Evolutionary conservation across 2,329 filamentous ascomycete species (phyloP).

Genomic region (Fusarium denticulatum): DNA sequence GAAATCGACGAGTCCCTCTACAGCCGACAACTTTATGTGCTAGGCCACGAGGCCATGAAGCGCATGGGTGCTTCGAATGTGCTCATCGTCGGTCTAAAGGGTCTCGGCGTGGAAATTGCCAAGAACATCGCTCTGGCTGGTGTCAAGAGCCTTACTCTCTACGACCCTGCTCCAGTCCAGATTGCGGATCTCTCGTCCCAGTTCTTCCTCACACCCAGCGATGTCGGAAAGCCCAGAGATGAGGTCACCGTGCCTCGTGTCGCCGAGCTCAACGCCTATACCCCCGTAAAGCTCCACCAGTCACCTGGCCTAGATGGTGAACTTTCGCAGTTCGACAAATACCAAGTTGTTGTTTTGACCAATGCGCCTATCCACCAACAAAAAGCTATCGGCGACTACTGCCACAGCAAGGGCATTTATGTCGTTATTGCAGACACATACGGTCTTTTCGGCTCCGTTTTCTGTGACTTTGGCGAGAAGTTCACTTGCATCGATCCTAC

Average conservation of each 20-base stretch:
- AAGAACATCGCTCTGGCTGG: conserved; percentile 98
- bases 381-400: conserved; percentile 87
- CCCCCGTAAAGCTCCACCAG: conserved; percentile 83
- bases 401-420: conserved; percentile 92
- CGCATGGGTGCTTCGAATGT: conserved; percentile 97
- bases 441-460: conserved; percentile 93
- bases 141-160: conserved; percentile 95
- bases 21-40: conserved; percentile 77
- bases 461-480: conserved; percentile 96
- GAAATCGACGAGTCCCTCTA: conserved; percentile 80
- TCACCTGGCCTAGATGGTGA: conserved; percentile 75
- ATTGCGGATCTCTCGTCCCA: conserved; percentile 94
- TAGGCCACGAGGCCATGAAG: conserved; percentile 91
- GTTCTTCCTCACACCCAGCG: conserved; percentile 90
- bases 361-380: conserved; percentile 84
- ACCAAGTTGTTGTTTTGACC: conserved; percentile 92
- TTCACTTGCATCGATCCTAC: conserved; percentile 92
- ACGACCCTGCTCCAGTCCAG: conserved; percentile 85
- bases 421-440: conserved; percentile 89
- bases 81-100: conserved; percentile 89
- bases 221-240: conserved; percentile 92
- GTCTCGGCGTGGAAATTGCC: conserved; percentile 95
- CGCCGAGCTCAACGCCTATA: conserved; percentile 95
- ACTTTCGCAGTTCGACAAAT: conserved; percentile 84
- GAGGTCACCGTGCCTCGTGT: conserved; percentile 87